These are phyloP conservation scores for Phycomyces blakesleeanus DNA, from an alignment of 192 early-diverging fungal species.

Conservation along the genomic window DNA sequence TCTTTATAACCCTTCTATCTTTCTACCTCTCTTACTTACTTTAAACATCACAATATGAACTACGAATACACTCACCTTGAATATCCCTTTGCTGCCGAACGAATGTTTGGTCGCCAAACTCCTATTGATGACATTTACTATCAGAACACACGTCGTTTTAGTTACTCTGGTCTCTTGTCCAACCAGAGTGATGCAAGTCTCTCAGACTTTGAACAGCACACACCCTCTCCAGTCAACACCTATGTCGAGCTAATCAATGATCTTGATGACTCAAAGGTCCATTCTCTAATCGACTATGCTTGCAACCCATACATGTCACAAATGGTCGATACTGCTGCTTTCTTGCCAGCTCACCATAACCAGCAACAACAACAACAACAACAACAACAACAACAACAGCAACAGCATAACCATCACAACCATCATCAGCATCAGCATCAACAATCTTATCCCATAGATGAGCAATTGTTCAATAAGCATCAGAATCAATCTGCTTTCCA, in stretches of 20 bases:
- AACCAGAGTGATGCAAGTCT: slow-evolving; percentile 22
- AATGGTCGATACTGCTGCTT: neutral
- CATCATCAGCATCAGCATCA: too few relatives aligned
- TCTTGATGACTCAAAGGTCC: slow-evolving; percentile 5
- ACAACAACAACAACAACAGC: too few relatives aligned
- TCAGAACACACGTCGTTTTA: slow-evolving; percentile 8
- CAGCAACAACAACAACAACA: too few relatives aligned
- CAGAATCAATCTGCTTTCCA: slow-evolving; percentile 1
- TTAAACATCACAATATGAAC: neutral
- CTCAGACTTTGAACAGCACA: slow-evolving; percentile 30
- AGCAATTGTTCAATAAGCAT: slow-evolving; percentile 2
- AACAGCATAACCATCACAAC: too few relatives aligned
- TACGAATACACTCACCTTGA: neutral
- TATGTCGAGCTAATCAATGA: slow-evolving; percentile 22
- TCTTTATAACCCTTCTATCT: too few relatives aligned
- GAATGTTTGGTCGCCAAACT: neutral
- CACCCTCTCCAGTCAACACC: slow-evolving; percentile 26
- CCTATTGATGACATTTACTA: neutral
- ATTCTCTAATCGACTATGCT: neutral
- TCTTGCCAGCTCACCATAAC: too few relatives aligned
- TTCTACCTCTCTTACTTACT: too few relatives aligned
- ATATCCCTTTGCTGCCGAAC: neutral
- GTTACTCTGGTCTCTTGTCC: slow-evolving; percentile 30
- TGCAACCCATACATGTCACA: neutral
- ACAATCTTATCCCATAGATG: neutral